Evolutionary conservation across 208 protist genomes (phyloP), one percentile per base, ranked within the genome.

Genomic region (Herpetomonas samuelpessoai): DNA sequence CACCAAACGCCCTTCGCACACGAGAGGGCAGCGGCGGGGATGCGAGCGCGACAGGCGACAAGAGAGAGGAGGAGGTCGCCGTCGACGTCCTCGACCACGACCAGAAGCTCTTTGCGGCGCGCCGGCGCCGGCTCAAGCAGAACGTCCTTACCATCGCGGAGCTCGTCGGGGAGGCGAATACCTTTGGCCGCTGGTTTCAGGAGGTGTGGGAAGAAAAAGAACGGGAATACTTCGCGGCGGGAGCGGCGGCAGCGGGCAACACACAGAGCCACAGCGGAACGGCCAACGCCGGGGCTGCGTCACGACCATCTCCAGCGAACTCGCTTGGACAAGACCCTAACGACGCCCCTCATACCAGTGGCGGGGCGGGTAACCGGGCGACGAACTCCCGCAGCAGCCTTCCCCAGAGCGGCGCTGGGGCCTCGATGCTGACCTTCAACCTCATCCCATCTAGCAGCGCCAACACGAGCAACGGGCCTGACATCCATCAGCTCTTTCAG

Each of bases 401-500:
- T n/a, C n/a, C n/a, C n/a, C n/a, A n/a, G n/a, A n/a, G n/a, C n/a
- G n/a, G n/a, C n/a, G n/a, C n/a, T n/a, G n/a, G n/a, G n/a, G n/a
- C n/a, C n/a, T n/a, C n/a, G n/a, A n/a, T 26, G 14, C 50, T 2
- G 1, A 31, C 19, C 6, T 19, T 46, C 26, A 22, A 28, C n/a
- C 46, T 45, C 14, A 30, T 3, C 12, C 57, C 28, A 39, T 19
- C 38, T 18, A 12, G 14, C 38, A 45, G 14, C 38, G 27, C 9
- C 21, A 47, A 68, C 12, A 21, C 9, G 50, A 44, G 31, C 3
- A 57, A 46, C 24, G 19, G 29, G 0, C n/a, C 55, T 1, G 84
- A 87, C 46, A 65, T 70, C 0, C 66, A 80, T 61, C 64, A 76
- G 22, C 44, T 80, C 0, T 45, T 87, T 22, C 50, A 75, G 31